Evolutionary conservation across 306 rosid genomes (phyloP).

Genomic region (Prunus mongolica): DNA sequence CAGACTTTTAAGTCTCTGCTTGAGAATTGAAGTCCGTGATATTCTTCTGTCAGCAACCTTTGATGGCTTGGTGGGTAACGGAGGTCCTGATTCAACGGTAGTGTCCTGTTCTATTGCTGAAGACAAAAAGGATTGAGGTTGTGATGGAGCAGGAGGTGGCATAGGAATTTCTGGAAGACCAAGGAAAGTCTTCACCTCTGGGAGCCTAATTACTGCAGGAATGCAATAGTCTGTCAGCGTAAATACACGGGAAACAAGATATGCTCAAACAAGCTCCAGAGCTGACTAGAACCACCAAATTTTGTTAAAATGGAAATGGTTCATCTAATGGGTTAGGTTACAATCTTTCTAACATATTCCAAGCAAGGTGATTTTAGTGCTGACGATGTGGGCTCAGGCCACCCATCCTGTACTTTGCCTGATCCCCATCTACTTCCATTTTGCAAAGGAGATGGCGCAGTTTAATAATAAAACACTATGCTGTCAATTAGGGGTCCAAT

Average conservation of each 20-base stretch:
- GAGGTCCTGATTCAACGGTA: conserved; percentile 20
- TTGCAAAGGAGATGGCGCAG: background rate
- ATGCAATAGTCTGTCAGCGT: conserved; percentile 30
- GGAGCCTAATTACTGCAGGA: conserved; percentile 20
- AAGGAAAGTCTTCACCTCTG: conserved; percentile 61
- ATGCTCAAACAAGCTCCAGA: background rate
- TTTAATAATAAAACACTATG: too few species aligned
- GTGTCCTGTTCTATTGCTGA: conserved; percentile 39
- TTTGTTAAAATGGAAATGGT: background rate
- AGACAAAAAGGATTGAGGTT: conserved; percentile 42
- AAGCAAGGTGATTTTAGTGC: background rate
- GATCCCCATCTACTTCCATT: background rate
- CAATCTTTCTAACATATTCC: background rate
- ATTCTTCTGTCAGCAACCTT: conserved; percentile 40
- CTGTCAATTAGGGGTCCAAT: too few species aligned
- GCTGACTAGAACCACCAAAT: background rate
- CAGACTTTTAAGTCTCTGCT: conserved; percentile 77
- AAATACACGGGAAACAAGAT: conserved; percentile 2
- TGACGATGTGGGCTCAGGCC: background rate
- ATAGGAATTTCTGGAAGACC: conserved; percentile 39
- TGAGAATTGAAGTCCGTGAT: conserved; percentile 53
- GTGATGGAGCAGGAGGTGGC: conserved; percentile 35
- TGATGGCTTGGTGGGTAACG: conserved; percentile 32
- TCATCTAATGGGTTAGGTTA: background rate
- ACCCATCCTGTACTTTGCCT: background rate